phyloP scores from a whole-genome alignment of 179 eudicot species.

The Silene vulgaris region DNA sequence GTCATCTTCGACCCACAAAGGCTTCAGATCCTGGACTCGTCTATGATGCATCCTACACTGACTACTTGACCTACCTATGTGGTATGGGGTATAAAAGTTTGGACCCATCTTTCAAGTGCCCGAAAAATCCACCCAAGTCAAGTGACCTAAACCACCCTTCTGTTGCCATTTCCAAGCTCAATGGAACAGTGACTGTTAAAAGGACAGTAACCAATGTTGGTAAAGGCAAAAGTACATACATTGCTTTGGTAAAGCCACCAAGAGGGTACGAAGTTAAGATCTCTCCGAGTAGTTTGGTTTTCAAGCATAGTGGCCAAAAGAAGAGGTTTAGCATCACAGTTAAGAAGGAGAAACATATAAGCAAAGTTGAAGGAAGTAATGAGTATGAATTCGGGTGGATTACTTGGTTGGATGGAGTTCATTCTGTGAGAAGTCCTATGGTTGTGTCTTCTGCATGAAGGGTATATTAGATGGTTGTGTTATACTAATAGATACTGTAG shows the following conservation, averaged over 20 bases:
- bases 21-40: slow-evolving; percentile 92
- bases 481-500: neutral
- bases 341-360: slow-evolving; percentile 15
- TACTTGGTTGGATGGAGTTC: slow-evolving; percentile 62
- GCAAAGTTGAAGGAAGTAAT: neutral
- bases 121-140: slow-evolving; percentile 26
- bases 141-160: slow-evolving; percentile 40
- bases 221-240: slow-evolving; percentile 26
- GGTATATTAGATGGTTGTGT: neutral
- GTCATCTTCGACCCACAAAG: slow-evolving; percentile 68
- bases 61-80: slow-evolving; percentile 42
- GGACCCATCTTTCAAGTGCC: slow-evolving; percentile 36
- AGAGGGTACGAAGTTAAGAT: slow-evolving; percentile 32
- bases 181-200: slow-evolving; percentile 25
- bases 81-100: slow-evolving; percentile 24
- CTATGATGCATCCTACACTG: slow-evolving; percentile 48
- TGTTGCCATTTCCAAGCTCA: slow-evolving; percentile 30
- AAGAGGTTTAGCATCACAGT: slow-evolving; percentile 35
- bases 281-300: slow-evolving; percentile 24
- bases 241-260: slow-evolving; percentile 32
- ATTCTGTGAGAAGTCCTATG: slow-evolving; percentile 55
- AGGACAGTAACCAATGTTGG: slow-evolving; percentile 41
- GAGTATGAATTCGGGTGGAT: slow-evolving; percentile 46
- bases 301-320: slow-evolving; percentile 31
- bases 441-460: slow-evolving; percentile 42